Base-by-base conservation (phyloP, 768 basidiomycete species). In the Naganishia vaughanmartiniae region DNA sequence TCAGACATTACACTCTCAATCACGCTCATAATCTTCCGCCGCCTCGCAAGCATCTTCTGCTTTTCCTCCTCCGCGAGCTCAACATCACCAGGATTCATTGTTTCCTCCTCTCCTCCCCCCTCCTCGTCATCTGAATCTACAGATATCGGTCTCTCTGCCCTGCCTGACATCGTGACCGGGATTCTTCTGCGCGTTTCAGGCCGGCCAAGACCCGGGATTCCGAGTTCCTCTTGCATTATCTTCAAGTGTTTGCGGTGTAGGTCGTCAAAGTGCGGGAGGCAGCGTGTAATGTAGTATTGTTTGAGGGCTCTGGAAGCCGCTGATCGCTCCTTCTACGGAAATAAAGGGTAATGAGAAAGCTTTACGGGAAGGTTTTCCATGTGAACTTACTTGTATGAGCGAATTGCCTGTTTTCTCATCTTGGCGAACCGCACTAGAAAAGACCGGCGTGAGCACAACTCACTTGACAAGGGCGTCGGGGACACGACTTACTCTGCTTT, bases 211-310 rank as follows among this genome's bases (percentile, higher is more conserved):
- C 60, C 60, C 24, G 60, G 60, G 14, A 63, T 46, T 2, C 60
- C 60, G 14, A 63, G 60, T 63, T 63, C 60, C 46, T 63, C 60
- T 42, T 63, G 60, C 60, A 63, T 63, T 34, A 63, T 63, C 19
- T 42, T 14, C 12, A 63, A n/a, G 42, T 63, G 60, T 63, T 45
- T 63, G 17, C 42, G 60, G 17, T 63, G 60, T 17, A 63, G 26
- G 60, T 63, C 60, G 60, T 63, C 60, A 42, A 42, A 63, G 26
- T 42, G 39, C 4, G 60, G 60, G n/a, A 63, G 60, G 24, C 60
- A 63, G 60, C 60, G 60, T 6, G 60, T 42, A 26, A 26, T 63
- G 39, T 63, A 63, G 42, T 42, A 63, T 26, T 63, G 60, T 26
- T 45, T 63, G 26, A 63, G 60, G 7, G 60, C 60, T 28, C 15